Evolutionary conservation across 1,139 yeast species (phyloP), one percentile per base, ranked within the genome.

Genomic region (Geotrichum macrosporum): DNA sequence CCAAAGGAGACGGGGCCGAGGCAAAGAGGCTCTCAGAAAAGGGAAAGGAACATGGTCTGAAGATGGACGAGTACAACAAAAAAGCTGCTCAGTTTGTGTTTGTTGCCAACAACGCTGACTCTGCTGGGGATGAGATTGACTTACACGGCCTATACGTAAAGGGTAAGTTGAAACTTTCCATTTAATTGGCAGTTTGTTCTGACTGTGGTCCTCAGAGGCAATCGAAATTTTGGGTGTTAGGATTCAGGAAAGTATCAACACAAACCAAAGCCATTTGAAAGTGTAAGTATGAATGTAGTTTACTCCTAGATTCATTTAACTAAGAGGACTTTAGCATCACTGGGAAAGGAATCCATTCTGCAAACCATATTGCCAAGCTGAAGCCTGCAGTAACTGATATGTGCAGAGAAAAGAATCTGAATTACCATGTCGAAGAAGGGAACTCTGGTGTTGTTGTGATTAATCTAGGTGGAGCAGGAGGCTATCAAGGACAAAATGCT

Each of bases 341-440:
- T 9, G 97, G 97, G n/a, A 89, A 89, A 65, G 98, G 97, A 10
- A 62, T 80, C 44, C 97, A 92, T 63, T 85, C 96, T 0, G 73
- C 75, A 43, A 72, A 80, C 56, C 94, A 94, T 27, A 77, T 86
- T 43, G 92, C 96, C 43, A 89, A 88, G 65, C 68, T 92, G 57
- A 85, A 83, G 64, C 96, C 96, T 1, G 96, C 96, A 0, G 80
- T 88, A 15, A 92, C 85, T 60, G 76, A 79, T 38, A 68, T 87
- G 62, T 87, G 95, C 64, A 64, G 69, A 36, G 83, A 84, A 57
- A 76, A 81, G 47, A 69, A 76, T 15, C 73, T 89, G 57, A 74
- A 66, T 24, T 80, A 77, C 56, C 71, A 77, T 54, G 71, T 82
- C 38, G 92, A 87, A 55, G 72, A 74, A 1, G 75, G 81, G 43